Percentiles rank a stretch among this genome's conserved stretches.
These are phyloP conservation scores for Trichoderma pleuroti DNA, from an alignment of 2,329 filamentous ascomycete genomes.

Conservation along the genomic window DNA sequence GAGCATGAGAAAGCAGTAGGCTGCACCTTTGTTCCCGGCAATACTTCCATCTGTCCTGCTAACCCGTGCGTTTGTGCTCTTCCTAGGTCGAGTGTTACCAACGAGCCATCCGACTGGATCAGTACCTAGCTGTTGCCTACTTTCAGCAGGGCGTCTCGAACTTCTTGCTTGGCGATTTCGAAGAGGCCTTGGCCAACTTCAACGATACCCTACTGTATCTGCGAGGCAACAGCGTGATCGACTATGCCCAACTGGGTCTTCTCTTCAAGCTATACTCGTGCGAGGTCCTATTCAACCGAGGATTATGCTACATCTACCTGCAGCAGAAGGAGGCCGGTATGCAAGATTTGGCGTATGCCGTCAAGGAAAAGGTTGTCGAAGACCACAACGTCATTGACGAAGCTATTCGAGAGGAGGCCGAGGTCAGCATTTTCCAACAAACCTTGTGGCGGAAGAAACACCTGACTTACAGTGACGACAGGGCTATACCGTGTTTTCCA, in stretches of 20 bases:
- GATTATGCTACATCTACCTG: slow-evolving; percentile 94
- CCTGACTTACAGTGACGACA: slow-evolving; percentile 38
- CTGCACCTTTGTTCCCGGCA: slow-evolving; percentile 23
- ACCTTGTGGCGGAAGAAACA: neutral
- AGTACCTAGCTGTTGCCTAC: slow-evolving; percentile 95
- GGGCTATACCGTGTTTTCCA: slow-evolving; percentile 98
- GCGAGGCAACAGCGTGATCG: slow-evolving; percentile 93
- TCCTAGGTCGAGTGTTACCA: slow-evolving; percentile 88
- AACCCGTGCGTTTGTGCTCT: neutral
- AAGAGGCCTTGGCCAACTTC: slow-evolving; percentile 96
- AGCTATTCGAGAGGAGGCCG: slow-evolving; percentile 86
- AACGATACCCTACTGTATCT: slow-evolving; percentile 96
- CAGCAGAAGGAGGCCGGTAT: slow-evolving; percentile 87
- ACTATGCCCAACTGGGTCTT: slow-evolving; percentile 92
- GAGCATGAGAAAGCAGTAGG: slow-evolving; percentile 93
- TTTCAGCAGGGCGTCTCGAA: slow-evolving; percentile 99
- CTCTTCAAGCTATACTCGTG: slow-evolving; percentile 97
- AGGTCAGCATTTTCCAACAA: slow-evolving; percentile 55
- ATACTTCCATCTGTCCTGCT: neutral
- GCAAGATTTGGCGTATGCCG: slow-evolving; percentile 84
- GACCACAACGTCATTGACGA: slow-evolving; percentile 98
- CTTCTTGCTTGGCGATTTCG: slow-evolving; percentile 93
- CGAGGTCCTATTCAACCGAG: slow-evolving; percentile 95
- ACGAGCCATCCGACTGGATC: slow-evolving; percentile 81
- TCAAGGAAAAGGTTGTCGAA: slow-evolving; percentile 92